Evolutionary conservation across 139 green algal species (phyloP).

Genomic region (Picochlorum sp.): DNA sequence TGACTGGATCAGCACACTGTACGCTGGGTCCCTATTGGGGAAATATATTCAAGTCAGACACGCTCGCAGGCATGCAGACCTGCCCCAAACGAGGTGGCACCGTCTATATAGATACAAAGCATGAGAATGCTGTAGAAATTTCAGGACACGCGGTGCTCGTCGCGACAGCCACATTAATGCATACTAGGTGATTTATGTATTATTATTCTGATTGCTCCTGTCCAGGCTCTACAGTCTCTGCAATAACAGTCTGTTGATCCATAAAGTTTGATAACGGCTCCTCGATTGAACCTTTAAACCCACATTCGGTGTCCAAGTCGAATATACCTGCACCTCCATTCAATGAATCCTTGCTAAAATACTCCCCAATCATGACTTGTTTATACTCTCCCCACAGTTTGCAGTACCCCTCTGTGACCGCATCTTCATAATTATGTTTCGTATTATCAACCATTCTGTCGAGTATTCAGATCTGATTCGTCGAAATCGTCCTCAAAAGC

Average conservation of each 20-base stretch:
- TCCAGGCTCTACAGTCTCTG: neutral
- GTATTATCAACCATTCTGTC: neutral
- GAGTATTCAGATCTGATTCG: neutral
- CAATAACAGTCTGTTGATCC: constrained; percentile 3
- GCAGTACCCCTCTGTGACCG: neutral
- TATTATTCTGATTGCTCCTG: neutral
- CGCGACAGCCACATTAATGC: neutral
- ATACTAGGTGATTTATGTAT: neutral
- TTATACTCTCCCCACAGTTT: neutral
- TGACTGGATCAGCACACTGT: constrained; percentile 68
- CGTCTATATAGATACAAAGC: neutral
- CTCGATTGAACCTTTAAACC: constrained; percentile 3
- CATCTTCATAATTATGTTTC: neutral
- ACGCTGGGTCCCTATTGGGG: constrained; percentile 55
- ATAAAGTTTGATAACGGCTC: neutral
- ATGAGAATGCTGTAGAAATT: neutral
- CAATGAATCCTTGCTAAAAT: neutral
- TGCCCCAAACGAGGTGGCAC: constrained; percentile 28
- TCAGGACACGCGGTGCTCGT: neutral
- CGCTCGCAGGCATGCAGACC: constrained; percentile 38
- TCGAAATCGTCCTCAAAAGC: neutral
- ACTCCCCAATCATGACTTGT: constrained; percentile 1
- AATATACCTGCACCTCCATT: neutral
- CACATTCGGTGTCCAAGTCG: neutral
- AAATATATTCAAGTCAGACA: constrained; percentile 19